These are phyloP conservation scores for Penicillium atrosanguineum DNA, from an alignment of 495 filamentous ascomycete species.

Conservation along the genomic window DNA sequence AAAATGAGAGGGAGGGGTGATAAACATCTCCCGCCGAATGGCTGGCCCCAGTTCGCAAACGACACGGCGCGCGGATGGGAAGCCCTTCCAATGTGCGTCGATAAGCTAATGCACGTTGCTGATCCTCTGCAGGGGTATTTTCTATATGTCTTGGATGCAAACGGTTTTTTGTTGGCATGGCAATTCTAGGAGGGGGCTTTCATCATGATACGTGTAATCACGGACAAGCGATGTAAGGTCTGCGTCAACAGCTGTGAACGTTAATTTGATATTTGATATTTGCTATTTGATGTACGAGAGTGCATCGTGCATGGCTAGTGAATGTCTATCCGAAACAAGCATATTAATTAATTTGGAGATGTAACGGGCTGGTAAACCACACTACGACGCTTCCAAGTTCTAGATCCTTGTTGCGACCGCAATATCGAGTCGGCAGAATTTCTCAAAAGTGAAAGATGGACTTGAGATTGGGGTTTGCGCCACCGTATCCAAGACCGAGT, in stretches of 20 bases:
- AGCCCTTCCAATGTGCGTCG: slow-evolving; percentile 17
- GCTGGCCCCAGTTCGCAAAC: background rate
- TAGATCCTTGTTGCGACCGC: background rate
- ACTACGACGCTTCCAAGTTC: background rate
- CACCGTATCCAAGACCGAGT: slow-evolving; percentile 2
- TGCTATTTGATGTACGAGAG: background rate
- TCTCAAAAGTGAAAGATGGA: background rate
- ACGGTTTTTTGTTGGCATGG: slow-evolving; percentile 1
- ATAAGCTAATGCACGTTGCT: slow-evolving; percentile 18
- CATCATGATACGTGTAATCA: background rate
- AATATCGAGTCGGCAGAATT: no score
- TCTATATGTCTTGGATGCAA: slow-evolving; percentile 11
- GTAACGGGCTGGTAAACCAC: background rate
- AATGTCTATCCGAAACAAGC: background rate
- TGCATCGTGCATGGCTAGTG: background rate
- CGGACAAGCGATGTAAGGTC: background rate
- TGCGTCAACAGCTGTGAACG: background rate
- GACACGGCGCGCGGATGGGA: slow-evolving; percentile 3
- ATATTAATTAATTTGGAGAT: background rate
- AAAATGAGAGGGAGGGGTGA: background rate
- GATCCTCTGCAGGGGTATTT: slow-evolving; percentile 26
- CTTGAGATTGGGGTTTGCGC: background rate
- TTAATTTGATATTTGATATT: background rate
- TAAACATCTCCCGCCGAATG: background rate
- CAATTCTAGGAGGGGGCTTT: background rate